These are phyloP conservation scores for Pseudonitzschia multistriata DNA, from an alignment of 108 stramenopile genomes.

Conservation along the genomic window DNA sequence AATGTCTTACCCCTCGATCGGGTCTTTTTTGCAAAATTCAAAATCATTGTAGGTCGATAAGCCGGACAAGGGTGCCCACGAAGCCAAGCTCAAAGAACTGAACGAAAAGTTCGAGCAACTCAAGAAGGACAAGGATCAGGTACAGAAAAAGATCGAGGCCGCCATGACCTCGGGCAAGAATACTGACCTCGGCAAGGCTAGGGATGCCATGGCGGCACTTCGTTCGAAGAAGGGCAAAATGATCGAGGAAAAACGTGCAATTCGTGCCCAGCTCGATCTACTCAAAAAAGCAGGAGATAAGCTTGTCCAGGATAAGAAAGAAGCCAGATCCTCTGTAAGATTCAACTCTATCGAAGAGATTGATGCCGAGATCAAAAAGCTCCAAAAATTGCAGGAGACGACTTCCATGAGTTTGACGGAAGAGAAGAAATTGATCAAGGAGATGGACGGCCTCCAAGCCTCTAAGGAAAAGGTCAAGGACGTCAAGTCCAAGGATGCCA, in stretches of 20 bases:
- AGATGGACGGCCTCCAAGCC: conserved; percentile 77
- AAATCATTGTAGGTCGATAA: conserved; percentile 52
- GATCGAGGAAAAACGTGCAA: conserved; percentile 77
- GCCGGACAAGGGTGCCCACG: conserved; percentile 73
- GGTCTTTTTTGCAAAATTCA: not conserved
- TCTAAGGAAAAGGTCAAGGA: conserved; percentile 74
- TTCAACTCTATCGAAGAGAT: conserved; percentile 82
- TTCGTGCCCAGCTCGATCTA: conserved; percentile 70
- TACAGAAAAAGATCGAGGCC: conserved; percentile 68
- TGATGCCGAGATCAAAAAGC: conserved; percentile 80
- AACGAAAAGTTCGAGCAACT: conserved; percentile 61
- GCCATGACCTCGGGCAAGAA: conserved; percentile 43
- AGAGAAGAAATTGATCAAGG: conserved; percentile 96
- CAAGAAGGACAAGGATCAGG: conserved; percentile 44
- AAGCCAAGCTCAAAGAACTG: conserved; percentile 55
- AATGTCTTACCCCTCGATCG: not conserved
- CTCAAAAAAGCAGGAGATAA: conserved; percentile 61
- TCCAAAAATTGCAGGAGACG: conserved; percentile 85
- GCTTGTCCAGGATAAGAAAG: conserved; percentile 64
- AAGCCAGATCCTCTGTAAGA: conserved; percentile 58
- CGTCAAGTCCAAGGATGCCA: conserved; percentile 68
- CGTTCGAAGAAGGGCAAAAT: conserved; percentile 66
- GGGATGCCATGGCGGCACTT: conserved; percentile 53
- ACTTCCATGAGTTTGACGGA: conserved; percentile 91
- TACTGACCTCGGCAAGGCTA: conserved; percentile 47